Conservation (phyloP, 1,139 yeast genomes). For the Magnusiomyces magnusii region DNA sequence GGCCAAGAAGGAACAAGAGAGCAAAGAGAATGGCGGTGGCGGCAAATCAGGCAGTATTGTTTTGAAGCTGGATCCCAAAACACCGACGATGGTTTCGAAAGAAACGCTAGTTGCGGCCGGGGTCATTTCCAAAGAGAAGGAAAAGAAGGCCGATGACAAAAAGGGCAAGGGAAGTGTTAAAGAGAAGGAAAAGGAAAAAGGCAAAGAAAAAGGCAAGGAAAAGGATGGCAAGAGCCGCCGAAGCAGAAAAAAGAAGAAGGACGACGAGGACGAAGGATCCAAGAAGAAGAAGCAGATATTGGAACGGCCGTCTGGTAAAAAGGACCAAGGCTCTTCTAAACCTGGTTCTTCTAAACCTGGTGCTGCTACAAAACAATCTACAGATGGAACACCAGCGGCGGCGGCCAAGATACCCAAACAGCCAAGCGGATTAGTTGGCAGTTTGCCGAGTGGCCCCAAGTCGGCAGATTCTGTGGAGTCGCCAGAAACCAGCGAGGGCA, state of each 20-base stretch:
- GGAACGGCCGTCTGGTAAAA: not conserved
- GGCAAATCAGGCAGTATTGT: not conserved
- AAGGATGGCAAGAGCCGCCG: not conserved
- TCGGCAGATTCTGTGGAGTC: not conserved
- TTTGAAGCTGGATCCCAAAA: not conserved
- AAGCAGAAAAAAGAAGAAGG: not conserved
- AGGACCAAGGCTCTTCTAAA: not conserved
- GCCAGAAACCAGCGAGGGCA: not conserved
- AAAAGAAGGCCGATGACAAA: not conserved
- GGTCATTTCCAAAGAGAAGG: not conserved
- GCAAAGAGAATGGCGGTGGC: not conserved
- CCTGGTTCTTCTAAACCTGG: not conserved
- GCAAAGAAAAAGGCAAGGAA: not conserved
- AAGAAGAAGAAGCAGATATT: conserved; percentile 1
- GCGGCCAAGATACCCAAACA: not conserved
- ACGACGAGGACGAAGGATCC: not conserved
- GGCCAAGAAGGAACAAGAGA: conserved; percentile 1
- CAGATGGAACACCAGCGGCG: not conserved
- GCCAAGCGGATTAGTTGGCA: not conserved
- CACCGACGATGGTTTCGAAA: not conserved
- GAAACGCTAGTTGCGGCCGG: not conserved
- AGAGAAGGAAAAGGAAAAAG: not conserved
- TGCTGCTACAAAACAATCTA: no score
- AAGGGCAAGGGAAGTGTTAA: not conserved
- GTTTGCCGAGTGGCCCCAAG: not conserved